Evolutionary conservation across 2,329 filamentous ascomycete species (phyloP).

Genomic region (Penicillium italicum): DNA sequence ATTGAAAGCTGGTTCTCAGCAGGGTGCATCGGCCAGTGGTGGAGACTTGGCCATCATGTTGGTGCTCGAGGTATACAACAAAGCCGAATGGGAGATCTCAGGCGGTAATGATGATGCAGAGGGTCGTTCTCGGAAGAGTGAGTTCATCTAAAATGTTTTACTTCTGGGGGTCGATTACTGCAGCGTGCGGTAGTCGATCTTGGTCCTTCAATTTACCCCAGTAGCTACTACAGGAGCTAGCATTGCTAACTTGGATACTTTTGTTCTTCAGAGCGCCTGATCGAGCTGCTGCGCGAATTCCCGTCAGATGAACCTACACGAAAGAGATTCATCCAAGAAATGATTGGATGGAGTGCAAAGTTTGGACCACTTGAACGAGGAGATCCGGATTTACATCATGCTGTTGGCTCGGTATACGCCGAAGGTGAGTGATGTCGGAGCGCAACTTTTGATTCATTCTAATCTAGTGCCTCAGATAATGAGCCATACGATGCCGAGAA

Average conservation of each 20-base stretch:
- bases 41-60: constrained; percentile 84
- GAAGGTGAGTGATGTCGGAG: constrained; percentile 51
- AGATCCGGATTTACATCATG: constrained; percentile 92
- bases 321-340: constrained; percentile 87
- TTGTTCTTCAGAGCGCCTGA: constrained; percentile 52
- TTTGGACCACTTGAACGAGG: constrained; percentile 84
- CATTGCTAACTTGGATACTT: constrained; percentile 5
- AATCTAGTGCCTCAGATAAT: constrained; percentile 57
- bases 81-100: constrained; percentile 69
- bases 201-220: not conserved
- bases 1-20: constrained; percentile 59
- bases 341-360: constrained; percentile 82
- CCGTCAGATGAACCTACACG: constrained; percentile 78
- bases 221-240: not conserved
- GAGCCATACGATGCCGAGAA: constrained; percentile 90
- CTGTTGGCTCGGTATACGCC: constrained; percentile 82
- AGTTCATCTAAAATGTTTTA: constrained; percentile 10
- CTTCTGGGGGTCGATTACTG: not conserved
- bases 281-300: constrained; percentile 78
- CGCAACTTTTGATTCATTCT: constrained; percentile 7
- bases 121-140: constrained; percentile 61
- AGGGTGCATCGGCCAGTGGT: constrained; percentile 89
- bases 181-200: not conserved
- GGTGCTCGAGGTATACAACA: constrained; percentile 85
- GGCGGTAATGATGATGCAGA: constrained; percentile 52